These are phyloP conservation scores for Clathrospora elynae DNA, from an alignment of 2,329 filamentous ascomycete genomes.

Conservation along the genomic window DNA sequence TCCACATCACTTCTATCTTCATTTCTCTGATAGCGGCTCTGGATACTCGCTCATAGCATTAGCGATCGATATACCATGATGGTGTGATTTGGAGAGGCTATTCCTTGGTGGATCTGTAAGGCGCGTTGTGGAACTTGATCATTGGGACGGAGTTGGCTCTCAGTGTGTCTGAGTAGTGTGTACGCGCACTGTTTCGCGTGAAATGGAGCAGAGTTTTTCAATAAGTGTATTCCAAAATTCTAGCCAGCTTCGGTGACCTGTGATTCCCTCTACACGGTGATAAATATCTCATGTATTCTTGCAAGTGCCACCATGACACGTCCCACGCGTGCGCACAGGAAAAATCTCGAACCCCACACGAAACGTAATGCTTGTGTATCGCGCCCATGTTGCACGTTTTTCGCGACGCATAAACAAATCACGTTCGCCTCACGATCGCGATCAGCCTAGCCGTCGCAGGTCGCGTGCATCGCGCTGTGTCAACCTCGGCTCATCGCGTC, in stretches of 20 bases:
- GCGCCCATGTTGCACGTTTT: constrained; percentile 7
- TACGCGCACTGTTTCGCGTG: constrained; percentile 21
- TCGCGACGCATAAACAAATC: constrained; percentile 11
- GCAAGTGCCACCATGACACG: neutral
- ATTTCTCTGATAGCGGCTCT: constrained; percentile 46
- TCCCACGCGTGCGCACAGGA: constrained; percentile 8
- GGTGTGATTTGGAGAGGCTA: constrained; percentile 35
- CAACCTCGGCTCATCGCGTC: constrained; percentile 14
- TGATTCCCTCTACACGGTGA: neutral
- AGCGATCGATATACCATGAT: constrained; percentile 38
- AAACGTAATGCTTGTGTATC: constrained; percentile 15
- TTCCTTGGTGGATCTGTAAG: constrained; percentile 31
- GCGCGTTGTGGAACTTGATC: constrained; percentile 13
- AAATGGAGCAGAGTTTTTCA: constrained; percentile 27
- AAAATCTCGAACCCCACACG: constrained; percentile 2
- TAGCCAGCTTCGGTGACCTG: neutral
- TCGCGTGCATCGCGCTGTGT: no score
- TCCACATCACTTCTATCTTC: constrained; percentile 38
- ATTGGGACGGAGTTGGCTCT: constrained; percentile 12
- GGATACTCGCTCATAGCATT: constrained; percentile 44
- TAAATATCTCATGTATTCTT: constrained; percentile 4
- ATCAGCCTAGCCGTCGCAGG: constrained; percentile 11
- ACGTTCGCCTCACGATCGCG: constrained; percentile 9
- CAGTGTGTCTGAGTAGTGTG: constrained; percentile 34
- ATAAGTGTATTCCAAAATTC: neutral